phyloP scores from a whole-genome alignment of 2,329 filamentous ascomycete species.

The Trichoderma polysporum region DNA sequence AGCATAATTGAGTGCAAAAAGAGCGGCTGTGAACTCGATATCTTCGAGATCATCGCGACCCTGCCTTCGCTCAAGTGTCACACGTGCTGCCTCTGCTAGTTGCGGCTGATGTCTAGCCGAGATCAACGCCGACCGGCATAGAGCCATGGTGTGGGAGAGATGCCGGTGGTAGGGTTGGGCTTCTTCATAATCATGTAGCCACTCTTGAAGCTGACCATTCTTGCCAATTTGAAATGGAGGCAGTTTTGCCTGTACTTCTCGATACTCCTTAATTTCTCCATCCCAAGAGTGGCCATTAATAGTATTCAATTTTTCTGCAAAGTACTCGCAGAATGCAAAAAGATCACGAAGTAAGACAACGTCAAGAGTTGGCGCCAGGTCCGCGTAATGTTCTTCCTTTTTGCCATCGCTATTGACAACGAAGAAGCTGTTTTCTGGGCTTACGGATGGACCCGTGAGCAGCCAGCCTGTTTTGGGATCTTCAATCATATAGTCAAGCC shows the following conservation, averaged over 20 bases:
- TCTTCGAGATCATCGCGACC: constrained; percentile 15
- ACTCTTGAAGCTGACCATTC: constrained; percentile 19
- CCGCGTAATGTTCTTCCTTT: constrained; percentile 14
- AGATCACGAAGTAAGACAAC: constrained; percentile 17
- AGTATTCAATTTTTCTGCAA: not conserved
- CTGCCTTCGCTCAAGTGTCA: constrained; percentile 17
- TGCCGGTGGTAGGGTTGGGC: constrained; percentile 20
- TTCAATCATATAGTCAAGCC: constrained; percentile 20
- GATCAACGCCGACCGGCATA: constrained; percentile 18
- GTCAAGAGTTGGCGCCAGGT: constrained; percentile 15
- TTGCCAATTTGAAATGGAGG: constrained; percentile 20
- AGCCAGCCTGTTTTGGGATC: constrained; percentile 18
- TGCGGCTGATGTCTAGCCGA: constrained; percentile 12
- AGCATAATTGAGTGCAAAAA: constrained; percentile 19
- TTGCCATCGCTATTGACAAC: not conserved
- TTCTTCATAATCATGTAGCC: constrained; percentile 20
- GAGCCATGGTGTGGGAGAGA: constrained; percentile 19
- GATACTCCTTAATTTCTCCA: not conserved
- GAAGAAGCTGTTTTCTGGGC: constrained; percentile 21
- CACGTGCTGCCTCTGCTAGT: constrained; percentile 8
- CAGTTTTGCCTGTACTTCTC: not conserved
- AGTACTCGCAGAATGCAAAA: constrained; percentile 14
- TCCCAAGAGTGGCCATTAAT: not conserved
- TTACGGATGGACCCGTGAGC: constrained; percentile 17
- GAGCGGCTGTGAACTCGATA: constrained; percentile 20